A percentile compares a stretch with the other conserved stretches of the same genome.
Evolutionary conservation across 495 filamentous ascomycete genomes (phyloP).

Genomic region (Daldinia childiae): DNA sequence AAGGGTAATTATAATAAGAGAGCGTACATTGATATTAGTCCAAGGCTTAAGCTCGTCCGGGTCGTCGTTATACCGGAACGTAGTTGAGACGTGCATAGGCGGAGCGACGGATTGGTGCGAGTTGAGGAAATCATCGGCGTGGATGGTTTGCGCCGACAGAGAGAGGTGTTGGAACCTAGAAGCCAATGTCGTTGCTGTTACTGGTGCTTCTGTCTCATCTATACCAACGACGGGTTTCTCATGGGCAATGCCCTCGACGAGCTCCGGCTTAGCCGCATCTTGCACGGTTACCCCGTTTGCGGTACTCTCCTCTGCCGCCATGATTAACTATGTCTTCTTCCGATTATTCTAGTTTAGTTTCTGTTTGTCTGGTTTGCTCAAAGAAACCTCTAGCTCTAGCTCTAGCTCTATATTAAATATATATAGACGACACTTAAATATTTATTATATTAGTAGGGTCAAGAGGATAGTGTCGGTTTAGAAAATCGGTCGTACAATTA

Average conservation of each 20-base stretch:
- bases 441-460: not conserved
- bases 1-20: not conserved
- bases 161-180: slow-evolving; percentile 52
- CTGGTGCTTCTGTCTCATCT: slow-evolving; percentile 12
- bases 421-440: not conserved
- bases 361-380: not conserved
- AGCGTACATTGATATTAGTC: slow-evolving; percentile 55
- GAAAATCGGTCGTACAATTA: slow-evolving; percentile 1
- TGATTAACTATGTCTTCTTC: slow-evolving; percentile 11
- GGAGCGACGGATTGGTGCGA: slow-evolving; percentile 80
- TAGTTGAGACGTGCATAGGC: slow-evolving; percentile 86
- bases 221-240: slow-evolving; percentile 28
- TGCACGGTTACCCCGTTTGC: slow-evolving; percentile 26
- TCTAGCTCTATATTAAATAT: not conserved
- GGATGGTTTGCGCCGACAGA: slow-evolving; percentile 77
- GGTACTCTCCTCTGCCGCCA: slow-evolving; percentile 33
- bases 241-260: slow-evolving; percentile 35
- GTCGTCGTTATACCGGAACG: slow-evolving; percentile 79
- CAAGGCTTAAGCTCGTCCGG: slow-evolving; percentile 67
- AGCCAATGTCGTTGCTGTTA: slow-evolving; percentile 26
- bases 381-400: too few species aligned
- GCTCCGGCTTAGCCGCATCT: slow-evolving; percentile 28
- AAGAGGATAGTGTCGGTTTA: not conserved
- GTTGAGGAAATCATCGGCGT: slow-evolving; percentile 85
- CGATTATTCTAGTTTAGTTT: not conserved